Conservation (phyloP, 371 early-diverging fungal species). For the Synchytrium microbalum region DNA sequence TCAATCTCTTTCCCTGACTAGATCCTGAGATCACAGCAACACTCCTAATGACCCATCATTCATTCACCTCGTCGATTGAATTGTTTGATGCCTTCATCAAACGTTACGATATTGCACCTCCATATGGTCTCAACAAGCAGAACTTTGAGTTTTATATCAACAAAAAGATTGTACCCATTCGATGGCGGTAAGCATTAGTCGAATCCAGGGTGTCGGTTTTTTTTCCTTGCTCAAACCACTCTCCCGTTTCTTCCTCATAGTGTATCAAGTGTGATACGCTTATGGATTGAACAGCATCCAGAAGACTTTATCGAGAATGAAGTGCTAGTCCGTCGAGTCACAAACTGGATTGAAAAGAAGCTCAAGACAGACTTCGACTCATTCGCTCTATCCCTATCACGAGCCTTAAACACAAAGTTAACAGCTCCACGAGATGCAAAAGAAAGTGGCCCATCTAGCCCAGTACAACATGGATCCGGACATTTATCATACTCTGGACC, state of each 20-base stretch:
- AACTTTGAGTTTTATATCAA: constrained; percentile 32
- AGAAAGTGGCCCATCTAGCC: neutral
- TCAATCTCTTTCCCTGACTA: neutral
- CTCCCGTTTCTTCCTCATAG: constrained; percentile 13
- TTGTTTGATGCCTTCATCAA: constrained; percentile 34
- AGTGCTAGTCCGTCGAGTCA: constrained; percentile 20
- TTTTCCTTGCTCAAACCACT: neutral
- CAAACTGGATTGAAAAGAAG: constrained; percentile 33
- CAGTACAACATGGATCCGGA: too few relatives aligned
- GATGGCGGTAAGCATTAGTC: constrained; percentile 23
- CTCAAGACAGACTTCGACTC: constrained; percentile 32
- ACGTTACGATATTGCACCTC: constrained; percentile 33
- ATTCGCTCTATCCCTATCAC: constrained; percentile 19
- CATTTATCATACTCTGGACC: constrained; percentile 1
- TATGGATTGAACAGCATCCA: constrained; percentile 37
- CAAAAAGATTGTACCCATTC: constrained; percentile 35
- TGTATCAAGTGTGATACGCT: constrained; percentile 27
- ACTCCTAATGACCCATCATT: constrained; percentile 44
- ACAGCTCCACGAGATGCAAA: constrained; percentile 3
- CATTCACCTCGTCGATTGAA: constrained; percentile 42
- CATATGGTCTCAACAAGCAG: constrained; percentile 32
- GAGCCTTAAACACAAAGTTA: constrained; percentile 24
- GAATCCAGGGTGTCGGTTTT: neutral
- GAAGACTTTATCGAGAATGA: constrained; percentile 40
- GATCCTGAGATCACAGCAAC: constrained; percentile 27